Conservation (phyloP, 129 eudicot genomes). For the Oenanthe sinensis region DNA sequence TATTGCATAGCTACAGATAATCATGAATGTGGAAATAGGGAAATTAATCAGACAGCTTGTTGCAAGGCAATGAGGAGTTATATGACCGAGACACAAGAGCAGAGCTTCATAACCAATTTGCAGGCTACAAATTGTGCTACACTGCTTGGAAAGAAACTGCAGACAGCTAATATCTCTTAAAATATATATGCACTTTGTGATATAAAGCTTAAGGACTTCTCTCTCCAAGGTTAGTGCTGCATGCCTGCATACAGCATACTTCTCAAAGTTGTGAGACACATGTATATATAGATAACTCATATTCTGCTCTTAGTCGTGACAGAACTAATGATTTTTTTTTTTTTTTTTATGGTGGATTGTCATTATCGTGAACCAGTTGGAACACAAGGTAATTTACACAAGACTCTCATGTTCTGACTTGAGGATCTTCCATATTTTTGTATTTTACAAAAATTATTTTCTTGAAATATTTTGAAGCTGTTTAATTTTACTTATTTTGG, state of each 20-base stretch:
- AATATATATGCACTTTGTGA: conserved; percentile 43
- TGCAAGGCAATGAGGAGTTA: conserved; percentile 44
- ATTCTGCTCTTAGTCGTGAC: neutral
- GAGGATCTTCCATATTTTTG: neutral
- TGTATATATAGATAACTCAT: neutral
- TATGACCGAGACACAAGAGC: conserved; percentile 45
- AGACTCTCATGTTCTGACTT: neutral
- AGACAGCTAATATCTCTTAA: conserved; percentile 33
- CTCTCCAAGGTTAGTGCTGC: conserved; percentile 51
- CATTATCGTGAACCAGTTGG: conserved; percentile 30
- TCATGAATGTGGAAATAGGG: conserved; percentile 33
- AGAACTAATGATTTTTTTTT: neutral
- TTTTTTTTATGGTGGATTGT: conserved; percentile 4
- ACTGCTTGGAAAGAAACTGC: conserved; percentile 39
- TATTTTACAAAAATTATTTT: neutral
- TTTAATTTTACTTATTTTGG: no score
- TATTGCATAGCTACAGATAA: no score
- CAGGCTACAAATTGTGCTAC: conserved; percentile 67
- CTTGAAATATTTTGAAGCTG: no score
- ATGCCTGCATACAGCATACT: neutral
- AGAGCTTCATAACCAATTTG: conserved; percentile 53
- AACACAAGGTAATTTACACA: conserved; percentile 33
- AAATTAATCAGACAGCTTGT: conserved; percentile 31
- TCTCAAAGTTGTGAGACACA: neutral
- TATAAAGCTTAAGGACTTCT: conserved; percentile 56